Percentiles rank a stretch among this genome's conserved stretches.
These are phyloP conservation scores for Zygosaccharomyces lentus DNA, from an alignment of 805 yeast genomes.

Conservation along the genomic window DNA sequence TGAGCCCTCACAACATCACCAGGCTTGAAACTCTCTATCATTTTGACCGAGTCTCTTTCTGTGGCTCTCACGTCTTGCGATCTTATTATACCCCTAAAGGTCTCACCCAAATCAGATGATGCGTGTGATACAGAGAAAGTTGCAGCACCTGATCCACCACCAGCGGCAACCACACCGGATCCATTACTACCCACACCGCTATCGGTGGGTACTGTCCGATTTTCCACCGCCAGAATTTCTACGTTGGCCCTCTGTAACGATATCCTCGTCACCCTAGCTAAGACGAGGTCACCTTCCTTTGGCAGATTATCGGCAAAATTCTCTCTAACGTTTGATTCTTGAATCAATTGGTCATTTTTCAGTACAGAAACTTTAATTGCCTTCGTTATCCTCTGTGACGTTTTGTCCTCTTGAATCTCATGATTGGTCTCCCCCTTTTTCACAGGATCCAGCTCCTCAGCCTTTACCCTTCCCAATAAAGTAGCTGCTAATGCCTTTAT, in stretches of 20 bases:
- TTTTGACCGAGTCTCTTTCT: conserved; percentile 80
- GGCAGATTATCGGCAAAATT: conserved; percentile 56
- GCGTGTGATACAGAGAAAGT: conserved; percentile 41
- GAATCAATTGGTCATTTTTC: conserved; percentile 16
- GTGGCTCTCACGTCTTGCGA: conserved; percentile 87
- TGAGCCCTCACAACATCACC: conserved; percentile 89
- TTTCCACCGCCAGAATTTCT: conserved; percentile 68
- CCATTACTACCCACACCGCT: conserved; percentile 64
- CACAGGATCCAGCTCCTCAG: conserved; percentile 23
- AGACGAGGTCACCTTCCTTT: conserved; percentile 75
- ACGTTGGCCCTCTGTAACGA: conserved; percentile 67
- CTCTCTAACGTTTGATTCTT: conserved; percentile 18
- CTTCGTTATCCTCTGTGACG: conserved; percentile 17
- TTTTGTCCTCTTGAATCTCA: conserved; percentile 10
- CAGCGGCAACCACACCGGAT: conserved; percentile 37
- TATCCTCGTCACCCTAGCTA: conserved; percentile 68
- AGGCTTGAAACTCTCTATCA: conserved; percentile 76
- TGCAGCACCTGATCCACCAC: conserved; percentile 54
- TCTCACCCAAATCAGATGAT: conserved; percentile 78
- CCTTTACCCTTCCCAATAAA: conserved; percentile 52
- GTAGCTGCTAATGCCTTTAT: conserved; percentile 53
- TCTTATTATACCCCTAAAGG: conserved; percentile 80
- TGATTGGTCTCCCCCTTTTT: conserved; percentile 11
- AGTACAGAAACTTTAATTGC: conserved; percentile 30
- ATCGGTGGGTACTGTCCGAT: conserved; percentile 54